Base-by-base conservation (phyloP, 495 filamentous ascomycete genomes). In the Letharia columbiana region DNA sequence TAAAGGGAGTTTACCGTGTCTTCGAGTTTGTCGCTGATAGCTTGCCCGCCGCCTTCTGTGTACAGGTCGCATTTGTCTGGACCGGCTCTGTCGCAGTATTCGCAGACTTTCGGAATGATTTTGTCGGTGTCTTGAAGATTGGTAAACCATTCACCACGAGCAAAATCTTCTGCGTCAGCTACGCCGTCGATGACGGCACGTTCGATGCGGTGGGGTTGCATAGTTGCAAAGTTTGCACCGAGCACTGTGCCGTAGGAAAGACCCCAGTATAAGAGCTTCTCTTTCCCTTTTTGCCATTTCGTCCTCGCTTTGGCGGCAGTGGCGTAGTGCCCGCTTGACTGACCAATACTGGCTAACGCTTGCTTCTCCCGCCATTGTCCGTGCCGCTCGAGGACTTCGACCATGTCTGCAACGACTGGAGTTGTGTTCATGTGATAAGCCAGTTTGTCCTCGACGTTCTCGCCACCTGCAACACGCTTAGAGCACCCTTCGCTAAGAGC, bases 181-280 rank as follows among this genome's bases (percentile, higher is more conserved):
- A 85, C 83, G 4, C 77, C 83, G 62, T 86, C 83, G 9, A 86
- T 73, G 5, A 85, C 71, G 37, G 77, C 69, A 11, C 83, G 77
- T 6, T 72, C 70, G 18, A 86, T 72, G 39, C 82, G 79, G 58
- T 83, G 75, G 0, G 83, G 83, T 42, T 77, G 82, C 70, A 86
- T 79, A 2, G 81, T 76, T 4, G 81, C 80, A 66, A 84, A 83
- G 4, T 79, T 82, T 1, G 84, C 77, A 0, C 86, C 87, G 6
- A 90, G 81, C 7, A 86, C 74, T 2, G 86, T 87, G 5, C 87
- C 88, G 69, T 90, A 90, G n/a, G 83, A 87, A 20, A 88, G 81
- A 13, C 88, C 82, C 77, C 87, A 87, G 59, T 84, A 88, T 9
- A 83, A 77, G 28, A 89, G 74, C 57, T 79, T 81, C 28, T 70